Base-by-base conservation (phyloP, 2,329 filamentous ascomycete species). In the Fusarium begoniae region DNA sequence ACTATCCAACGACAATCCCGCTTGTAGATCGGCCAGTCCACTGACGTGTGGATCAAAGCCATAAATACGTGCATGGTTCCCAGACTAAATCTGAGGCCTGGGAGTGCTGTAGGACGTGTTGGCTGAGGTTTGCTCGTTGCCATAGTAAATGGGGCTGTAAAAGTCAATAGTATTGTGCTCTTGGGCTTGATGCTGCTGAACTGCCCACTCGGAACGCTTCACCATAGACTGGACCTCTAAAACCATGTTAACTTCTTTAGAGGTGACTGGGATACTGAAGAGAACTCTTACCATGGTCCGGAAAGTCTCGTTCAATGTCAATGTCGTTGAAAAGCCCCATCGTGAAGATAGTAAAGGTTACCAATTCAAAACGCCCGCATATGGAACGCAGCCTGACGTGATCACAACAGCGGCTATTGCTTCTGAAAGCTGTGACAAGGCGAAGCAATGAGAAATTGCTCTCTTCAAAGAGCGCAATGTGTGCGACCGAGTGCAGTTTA, bases 11-110 rank as follows among this genome's bases (percentile, higher is more conserved):
- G 20, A 18, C 26, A 32, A 48, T 63, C 61, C 72, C 74, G 70
- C 66, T 63, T 66, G 66, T 67, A 69, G 50, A 45, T 38, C 53
- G 60, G 37, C 64, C 65, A 47, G 50, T 40, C 59, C 62, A 73
- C 50, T 44, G 54, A 13, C 6, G n/a, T 62, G 59, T 24, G 48
- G 22, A 44, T 69, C 20, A 45, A 54, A 43, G 50, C 62, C 67
- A 35, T 48, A 51, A 55, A 48, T 75, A 72, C 63, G 41, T 47
- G 66, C 63, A 55, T 64, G 59, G 53, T 63, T 44, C 62, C 53
- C 63, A 47, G 26, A 58, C 75, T 77, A 77, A 20, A 41, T 45
- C 45, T 38, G 56, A 26, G 53, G 43, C 56, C 66, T 75, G 72
- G 74, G 63, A 74, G 64, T 26, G 55, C 30, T 56, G 14, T 30